phyloP scores from a whole-genome alignment of 2,329 filamentous ascomycete genomes.

The Xylaria polymorpha region DNA sequence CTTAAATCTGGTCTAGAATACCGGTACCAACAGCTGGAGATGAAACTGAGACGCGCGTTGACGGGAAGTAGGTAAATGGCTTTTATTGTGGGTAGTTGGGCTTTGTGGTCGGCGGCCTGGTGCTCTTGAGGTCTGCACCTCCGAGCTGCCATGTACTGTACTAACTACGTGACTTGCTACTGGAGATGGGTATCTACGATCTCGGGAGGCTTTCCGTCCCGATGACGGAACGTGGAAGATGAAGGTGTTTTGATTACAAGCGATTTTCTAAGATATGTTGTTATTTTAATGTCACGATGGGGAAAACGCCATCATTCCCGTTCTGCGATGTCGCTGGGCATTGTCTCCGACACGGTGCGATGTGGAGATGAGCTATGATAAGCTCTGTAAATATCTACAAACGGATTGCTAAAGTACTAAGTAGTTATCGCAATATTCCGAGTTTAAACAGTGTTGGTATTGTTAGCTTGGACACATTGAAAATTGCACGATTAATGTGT shows the following conservation, averaged over 20 bases:
- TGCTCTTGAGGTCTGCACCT: neutral
- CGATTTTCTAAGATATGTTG: neutral
- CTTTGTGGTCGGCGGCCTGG: neutral
- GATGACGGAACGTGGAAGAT: neutral
- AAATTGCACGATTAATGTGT: neutral
- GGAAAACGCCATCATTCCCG: neutral
- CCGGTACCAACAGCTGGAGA: neutral
- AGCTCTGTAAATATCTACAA: neutral
- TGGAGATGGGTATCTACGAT: neutral
- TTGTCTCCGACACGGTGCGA: neutral
- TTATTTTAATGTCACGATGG: neutral
- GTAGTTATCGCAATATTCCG: neutral
- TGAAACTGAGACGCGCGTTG: neutral
- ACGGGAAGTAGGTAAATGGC: neutral
- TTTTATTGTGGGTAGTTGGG: constrained; percentile 5
- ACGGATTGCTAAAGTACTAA: neutral
- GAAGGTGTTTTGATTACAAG: neutral
- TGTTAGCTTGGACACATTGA: neutral
- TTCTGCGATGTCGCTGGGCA: constrained; percentile 5
- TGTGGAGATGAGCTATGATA: neutral
- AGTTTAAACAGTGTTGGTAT: neutral
- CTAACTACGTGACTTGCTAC: neutral
- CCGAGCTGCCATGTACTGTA: neutral
- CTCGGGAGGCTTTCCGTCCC: neutral
- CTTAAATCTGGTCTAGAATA: constrained; percentile 1